A percentile compares a stretch with the other conserved stretches of the same genome.
Evolutionary conservation across 177 flowering plant genomes (phyloP).

Genomic region (Vitis hybrid): DNA sequence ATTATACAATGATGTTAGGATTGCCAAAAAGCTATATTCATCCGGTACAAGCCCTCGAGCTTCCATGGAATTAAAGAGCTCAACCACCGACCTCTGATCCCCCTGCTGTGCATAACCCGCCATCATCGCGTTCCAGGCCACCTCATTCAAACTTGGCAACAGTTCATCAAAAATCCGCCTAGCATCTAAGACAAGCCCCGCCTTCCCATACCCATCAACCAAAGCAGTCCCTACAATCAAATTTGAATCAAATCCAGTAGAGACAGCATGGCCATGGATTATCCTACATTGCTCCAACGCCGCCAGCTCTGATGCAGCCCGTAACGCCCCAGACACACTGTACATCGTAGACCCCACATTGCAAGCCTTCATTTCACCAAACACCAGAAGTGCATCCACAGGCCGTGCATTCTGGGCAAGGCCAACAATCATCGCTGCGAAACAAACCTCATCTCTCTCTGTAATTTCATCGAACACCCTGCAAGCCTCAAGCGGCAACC

Average conservation of each 20-base stretch:
- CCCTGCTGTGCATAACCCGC: conserved; percentile 78
- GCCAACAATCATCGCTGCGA: conserved; percentile 47
- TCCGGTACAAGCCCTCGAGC: conserved; percentile 44
- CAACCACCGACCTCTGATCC: conserved; percentile 34
- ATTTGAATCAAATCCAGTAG: conserved; percentile 44
- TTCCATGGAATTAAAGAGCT: conserved; percentile 46
- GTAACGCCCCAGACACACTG: conserved; percentile 65
- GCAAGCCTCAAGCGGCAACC: conserved; percentile 26
- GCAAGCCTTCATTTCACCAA: conserved; percentile 39
- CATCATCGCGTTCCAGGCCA: conserved; percentile 76
- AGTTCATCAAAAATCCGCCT: conserved; percentile 52
- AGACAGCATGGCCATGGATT: conserved; percentile 61
- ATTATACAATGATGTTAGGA: conserved; percentile 54
- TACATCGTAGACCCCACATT: conserved; percentile 40
- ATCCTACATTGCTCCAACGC: conserved; percentile 66
- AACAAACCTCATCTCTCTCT: conserved; percentile 49
- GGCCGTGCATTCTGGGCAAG: conserved; percentile 44
- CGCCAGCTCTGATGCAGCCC: conserved; percentile 54
- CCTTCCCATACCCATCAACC: conserved; percentile 74
- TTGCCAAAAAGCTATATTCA: conserved; percentile 64
- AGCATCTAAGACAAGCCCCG: conserved; percentile 65
- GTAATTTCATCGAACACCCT: conserved; percentile 62
- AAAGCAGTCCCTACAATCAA: conserved; percentile 56
- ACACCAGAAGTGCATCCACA: conserved; percentile 37
- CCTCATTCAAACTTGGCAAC: conserved; percentile 30